Conservation (phyloP, 345 rosid genomes). For the Euphorbia lathyris region DNA sequence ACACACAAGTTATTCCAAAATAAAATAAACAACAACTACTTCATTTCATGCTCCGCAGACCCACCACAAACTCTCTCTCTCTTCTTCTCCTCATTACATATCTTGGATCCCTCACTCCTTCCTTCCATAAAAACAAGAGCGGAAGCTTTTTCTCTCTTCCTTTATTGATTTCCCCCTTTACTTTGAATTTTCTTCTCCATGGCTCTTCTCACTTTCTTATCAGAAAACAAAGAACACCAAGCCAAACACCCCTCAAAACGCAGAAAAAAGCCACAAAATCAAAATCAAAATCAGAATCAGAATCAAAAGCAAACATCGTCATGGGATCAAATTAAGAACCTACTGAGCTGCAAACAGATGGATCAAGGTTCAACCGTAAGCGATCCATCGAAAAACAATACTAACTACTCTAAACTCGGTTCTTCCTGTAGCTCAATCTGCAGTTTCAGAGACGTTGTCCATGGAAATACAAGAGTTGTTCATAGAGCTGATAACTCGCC, state of each 20-base stretch:
- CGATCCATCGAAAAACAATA: conserved; percentile 65
- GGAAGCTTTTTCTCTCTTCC: conserved; percentile 6
- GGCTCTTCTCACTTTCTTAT: conserved; percentile 66
- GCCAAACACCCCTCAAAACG: conserved; percentile 27
- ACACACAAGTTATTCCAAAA: conserved; percentile 13
- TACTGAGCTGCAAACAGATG: conserved; percentile 82
- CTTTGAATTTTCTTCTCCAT: conserved; percentile 27
- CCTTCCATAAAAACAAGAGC: conserved; percentile 5
- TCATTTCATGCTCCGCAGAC: conserved; percentile 23
- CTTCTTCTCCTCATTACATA: conserved; percentile 34
- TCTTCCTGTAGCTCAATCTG: conserved; percentile 92
- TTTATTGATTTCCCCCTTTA: background rate
- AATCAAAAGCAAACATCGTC: conserved; percentile 65
- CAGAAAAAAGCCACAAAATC: conserved; percentile 40
- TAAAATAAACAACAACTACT: conserved; percentile 9
- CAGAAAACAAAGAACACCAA: conserved; percentile 29
- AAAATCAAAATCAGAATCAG: conserved; percentile 36
- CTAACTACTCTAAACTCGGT: conserved; percentile 37
- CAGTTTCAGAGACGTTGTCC: conserved; percentile 79
- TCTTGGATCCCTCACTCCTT: conserved; percentile 44
- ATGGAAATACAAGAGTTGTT: conserved; percentile 88
- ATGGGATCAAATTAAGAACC: conserved; percentile 97
- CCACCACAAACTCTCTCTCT: conserved; percentile 31
- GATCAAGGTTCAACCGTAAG: conserved; percentile 61
- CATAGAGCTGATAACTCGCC: conserved; percentile 94